phyloP scores from a whole-genome alignment of 257 asterid species.

The Schizonepeta tenuifolia region DNA sequence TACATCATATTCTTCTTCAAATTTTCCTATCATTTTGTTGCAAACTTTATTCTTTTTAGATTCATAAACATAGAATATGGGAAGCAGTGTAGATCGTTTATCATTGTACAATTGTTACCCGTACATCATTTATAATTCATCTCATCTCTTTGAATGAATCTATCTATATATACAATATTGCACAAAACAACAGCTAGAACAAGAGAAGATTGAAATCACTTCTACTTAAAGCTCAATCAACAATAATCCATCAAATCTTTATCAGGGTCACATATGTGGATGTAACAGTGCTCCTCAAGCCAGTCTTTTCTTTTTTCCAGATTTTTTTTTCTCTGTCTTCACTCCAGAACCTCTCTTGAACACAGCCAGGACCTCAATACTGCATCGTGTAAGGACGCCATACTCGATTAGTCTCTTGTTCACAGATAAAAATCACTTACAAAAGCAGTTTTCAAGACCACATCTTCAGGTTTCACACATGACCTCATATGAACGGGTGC shows the following conservation, averaged over 20 bases:
- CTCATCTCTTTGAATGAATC: constrained; percentile 32
- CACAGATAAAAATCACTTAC: constrained; percentile 18
- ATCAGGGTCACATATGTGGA: constrained; percentile 22
- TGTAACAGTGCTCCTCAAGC: constrained; percentile 37
- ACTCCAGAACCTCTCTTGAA: constrained; percentile 66
- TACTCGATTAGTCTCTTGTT: constrained; percentile 22
- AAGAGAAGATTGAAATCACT: constrained; percentile 18
- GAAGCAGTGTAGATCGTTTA: constrained; percentile 34
- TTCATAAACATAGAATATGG: constrained; percentile 31
- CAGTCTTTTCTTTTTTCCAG: constrained; percentile 59
- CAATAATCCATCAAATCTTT: constrained; percentile 11
- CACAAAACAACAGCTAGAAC: constrained; percentile 14
- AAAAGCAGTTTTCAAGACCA: constrained; percentile 18
- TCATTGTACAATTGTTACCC: constrained; percentile 18
- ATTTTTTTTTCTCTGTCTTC: constrained; percentile 54
- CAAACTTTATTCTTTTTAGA: constrained; percentile 38
- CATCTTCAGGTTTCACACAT: neutral
- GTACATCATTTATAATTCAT: constrained; percentile 29
- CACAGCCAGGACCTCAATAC: constrained; percentile 88
- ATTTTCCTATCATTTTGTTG: constrained; percentile 23
- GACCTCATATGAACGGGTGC: neutral
- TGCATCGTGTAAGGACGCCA: constrained; percentile 47
- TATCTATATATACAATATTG: constrained; percentile 33
- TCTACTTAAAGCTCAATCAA: constrained; percentile 20
- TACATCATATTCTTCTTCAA: constrained; percentile 25